Percentiles rank a stretch among this genome's conserved stretches.
Evolutionary conservation across 2,329 filamentous ascomycete species (phyloP).

Genomic region (Diaporthe citrichinensis): DNA sequence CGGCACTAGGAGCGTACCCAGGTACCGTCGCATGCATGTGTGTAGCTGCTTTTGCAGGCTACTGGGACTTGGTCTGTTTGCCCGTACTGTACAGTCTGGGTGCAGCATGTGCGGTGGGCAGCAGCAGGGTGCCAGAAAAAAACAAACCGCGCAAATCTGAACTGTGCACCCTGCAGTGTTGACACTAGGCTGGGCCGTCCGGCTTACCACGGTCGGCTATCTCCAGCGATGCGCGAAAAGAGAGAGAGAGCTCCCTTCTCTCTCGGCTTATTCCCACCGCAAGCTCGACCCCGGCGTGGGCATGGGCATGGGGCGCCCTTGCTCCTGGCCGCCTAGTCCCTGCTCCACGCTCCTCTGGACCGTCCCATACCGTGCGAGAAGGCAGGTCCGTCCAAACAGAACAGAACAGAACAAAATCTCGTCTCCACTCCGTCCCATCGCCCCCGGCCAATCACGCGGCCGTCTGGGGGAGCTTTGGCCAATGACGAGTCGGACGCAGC

Average conservation of each 20-base stretch:
- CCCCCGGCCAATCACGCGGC: slow-evolving; percentile 15
- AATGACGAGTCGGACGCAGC: slow-evolving; percentile 30
- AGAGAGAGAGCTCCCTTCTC: slow-evolving; percentile 1
- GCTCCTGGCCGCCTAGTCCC: slow-evolving; percentile 14
- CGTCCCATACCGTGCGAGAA: slow-evolving; percentile 27
- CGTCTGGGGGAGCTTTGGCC: slow-evolving; percentile 34
- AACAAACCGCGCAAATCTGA: slow-evolving; percentile 33
- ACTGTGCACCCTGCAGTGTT: slow-evolving; percentile 35
- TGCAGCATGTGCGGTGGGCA: slow-evolving; percentile 5
- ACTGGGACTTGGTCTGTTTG: not conserved
- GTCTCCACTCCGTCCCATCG: slow-evolving; percentile 12
- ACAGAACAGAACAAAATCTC: slow-evolving; percentile 21
- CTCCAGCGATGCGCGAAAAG: slow-evolving; percentile 25
- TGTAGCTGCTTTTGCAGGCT: not conserved
- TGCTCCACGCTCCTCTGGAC: slow-evolving; percentile 28
- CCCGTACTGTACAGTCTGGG: not conserved
- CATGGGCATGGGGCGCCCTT: slow-evolving; percentile 24
- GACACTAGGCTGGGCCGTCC: slow-evolving; percentile 19
- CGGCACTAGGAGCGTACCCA: slow-evolving; percentile 25
- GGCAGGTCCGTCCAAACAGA: slow-evolving; percentile 20
- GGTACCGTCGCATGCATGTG: slow-evolving; percentile 22
- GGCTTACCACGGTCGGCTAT: slow-evolving; percentile 31
- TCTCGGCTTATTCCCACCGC: slow-evolving; percentile 36
- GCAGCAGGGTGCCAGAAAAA: slow-evolving; percentile 20
- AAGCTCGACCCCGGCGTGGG: slow-evolving; percentile 22